Evolutionary conservation across 768 basidiomycete genomes (phyloP).

Genomic region (Nevesoporus exiguus): DNA sequence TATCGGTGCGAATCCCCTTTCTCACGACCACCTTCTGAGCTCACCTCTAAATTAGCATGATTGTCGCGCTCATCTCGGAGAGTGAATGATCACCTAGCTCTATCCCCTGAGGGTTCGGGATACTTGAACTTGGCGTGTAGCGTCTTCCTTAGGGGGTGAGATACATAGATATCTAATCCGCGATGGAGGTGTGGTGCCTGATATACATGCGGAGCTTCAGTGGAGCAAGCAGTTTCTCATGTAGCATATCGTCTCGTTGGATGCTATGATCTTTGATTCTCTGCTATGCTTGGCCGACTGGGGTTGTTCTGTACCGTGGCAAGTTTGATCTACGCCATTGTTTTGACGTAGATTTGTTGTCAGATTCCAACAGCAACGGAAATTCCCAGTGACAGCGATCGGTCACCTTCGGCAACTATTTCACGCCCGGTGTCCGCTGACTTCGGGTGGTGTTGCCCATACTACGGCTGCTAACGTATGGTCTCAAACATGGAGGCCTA

Average conservation of each 20-base stretch:
- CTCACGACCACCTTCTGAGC: not conserved
- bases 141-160: conserved; percentile 6
- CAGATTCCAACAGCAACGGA: too few species aligned
- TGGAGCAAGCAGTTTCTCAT: conserved; percentile 6
- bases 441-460: too few species aligned
- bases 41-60: conserved; percentile 57
- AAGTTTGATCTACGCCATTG: too few species aligned
- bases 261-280: conserved; percentile 21
- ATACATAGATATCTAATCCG: conserved; percentile 20
- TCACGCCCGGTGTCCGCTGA: too few species aligned
- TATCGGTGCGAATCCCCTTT: conserved; percentile 59
- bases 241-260: conserved; percentile 18
- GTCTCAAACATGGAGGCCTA: too few species aligned
- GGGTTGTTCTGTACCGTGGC: too few species aligned
- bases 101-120: too few species aligned
- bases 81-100: conserved; percentile 45
- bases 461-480: too few species aligned
- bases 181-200: conserved; percentile 7
- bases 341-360: too few species aligned
- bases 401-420: too few species aligned
- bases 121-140: not conserved
- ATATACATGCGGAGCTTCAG: conserved; percentile 8
- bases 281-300: not conserved
- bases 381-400: too few species aligned
- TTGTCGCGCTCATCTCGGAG: conserved; percentile 80